Conservation (phyloP, 139 green algal genomes). For the Pleodorina starrii region DNA sequence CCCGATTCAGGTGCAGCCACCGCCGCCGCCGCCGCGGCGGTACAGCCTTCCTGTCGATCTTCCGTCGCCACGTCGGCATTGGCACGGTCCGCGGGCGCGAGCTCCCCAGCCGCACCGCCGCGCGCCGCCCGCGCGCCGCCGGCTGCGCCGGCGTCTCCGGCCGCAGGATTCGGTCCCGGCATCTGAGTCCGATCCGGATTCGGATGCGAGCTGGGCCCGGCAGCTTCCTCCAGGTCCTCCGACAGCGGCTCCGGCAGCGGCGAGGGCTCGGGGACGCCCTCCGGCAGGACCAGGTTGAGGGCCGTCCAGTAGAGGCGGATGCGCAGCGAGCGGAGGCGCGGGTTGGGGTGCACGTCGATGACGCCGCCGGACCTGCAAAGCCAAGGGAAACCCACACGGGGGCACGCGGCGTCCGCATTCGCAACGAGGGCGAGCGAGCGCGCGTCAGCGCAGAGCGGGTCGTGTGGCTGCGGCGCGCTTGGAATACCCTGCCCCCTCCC, state of each 20-base stretch:
- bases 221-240: neutral
- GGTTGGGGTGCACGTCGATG: slow-evolving; percentile 43
- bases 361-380: slow-evolving; percentile 17
- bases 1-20: neutral
- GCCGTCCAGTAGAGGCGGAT: slow-evolving; percentile 48
- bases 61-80: neutral
- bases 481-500: too few species aligned
- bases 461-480: too few species aligned
- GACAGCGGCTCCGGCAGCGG: slow-evolving; percentile 11
- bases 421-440: too few species aligned
- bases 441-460: too few species aligned
- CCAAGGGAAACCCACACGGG: too few species aligned
- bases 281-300: slow-evolving; percentile 39
- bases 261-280: slow-evolving; percentile 11
- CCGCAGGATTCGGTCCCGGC: neutral
- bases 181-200: neutral
- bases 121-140: neutral
- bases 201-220: neutral
- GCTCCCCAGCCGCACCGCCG: neutral
- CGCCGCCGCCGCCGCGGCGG: neutral
- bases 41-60: neutral
- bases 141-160: neutral
- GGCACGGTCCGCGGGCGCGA: neutral
- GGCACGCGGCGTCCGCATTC: too few species aligned
- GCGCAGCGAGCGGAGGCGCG: slow-evolving; percentile 24